Base-by-base conservation (phyloP, 106 monocot species). In the Iris macrosiphon region DNA sequence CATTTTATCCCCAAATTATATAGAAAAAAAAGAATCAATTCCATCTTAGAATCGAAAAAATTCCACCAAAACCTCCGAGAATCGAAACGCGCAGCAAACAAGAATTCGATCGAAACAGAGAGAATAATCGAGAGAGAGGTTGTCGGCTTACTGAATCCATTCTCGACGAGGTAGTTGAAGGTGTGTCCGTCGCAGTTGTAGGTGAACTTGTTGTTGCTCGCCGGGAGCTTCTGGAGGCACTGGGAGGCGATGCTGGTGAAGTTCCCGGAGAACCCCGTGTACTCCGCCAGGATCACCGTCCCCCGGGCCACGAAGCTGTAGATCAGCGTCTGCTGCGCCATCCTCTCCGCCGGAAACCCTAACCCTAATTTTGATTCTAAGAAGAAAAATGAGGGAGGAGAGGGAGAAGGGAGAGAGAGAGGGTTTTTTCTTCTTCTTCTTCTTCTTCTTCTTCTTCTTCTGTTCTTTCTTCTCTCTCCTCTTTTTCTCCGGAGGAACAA, bases 261-360 rank as follows among this genome's bases (percentile, higher is more conserved):
- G 46, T 62, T 62, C 4, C 62, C 62, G 62, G 62, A 35, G 24
- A 62, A 62, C 32, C 49, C 62, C 47, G 62, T 62, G 62, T 62
- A 50, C 62, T 62, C 62, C 49, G 62, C 62, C 49, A 62, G 48
- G 18, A 62, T 25, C 47, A 49, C 62, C 47, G 62, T 49, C 30
- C 62, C 62, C 48, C 62, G 62, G 31, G 62, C 62, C 34, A 62
- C 62, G 33, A 62, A 62, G 24, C 62, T 50, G 38, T 62, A 62
- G 48, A 62, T 62, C 49, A 62, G 62, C 20, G 62, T 49, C 26
- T 62, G 48, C 35, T 62, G 62, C 33, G 35, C 49, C 62, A 62
- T 62, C 21, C 37, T 20, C 17, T 57, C 56, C 31, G 39, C 22
- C 49, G 14, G 12, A 6, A 59, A 29, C 43, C 59, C 59, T 44